A percentile compares a stretch with the other conserved stretches of the same genome.
These are phyloP conservation scores for Hyphopichia homilentoma DNA, from an alignment of 805 yeast genomes.

Conservation along the genomic window DNA sequence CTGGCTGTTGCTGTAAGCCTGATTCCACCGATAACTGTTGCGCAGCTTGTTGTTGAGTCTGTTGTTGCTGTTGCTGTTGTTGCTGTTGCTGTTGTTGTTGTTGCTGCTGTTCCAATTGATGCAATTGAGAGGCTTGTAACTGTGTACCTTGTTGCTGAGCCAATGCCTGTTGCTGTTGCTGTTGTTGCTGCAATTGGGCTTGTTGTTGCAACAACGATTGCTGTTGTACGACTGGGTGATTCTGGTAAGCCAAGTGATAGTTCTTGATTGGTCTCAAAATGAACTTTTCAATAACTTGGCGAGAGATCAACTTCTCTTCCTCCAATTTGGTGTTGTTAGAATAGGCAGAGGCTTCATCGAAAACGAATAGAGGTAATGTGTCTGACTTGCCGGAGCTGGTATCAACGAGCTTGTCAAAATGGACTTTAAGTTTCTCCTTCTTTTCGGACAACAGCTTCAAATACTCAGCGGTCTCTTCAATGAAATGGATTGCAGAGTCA, in stretches of 20 bases:
- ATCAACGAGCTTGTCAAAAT: constrained; percentile 22
- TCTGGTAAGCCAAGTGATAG: constrained; percentile 43
- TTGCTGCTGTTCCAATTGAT: constrained; percentile 32
- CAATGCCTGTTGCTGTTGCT: constrained; percentile 21
- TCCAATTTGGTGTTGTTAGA: constrained; percentile 30
- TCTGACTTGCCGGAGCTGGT: constrained; percentile 7
- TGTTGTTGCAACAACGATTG: constrained; percentile 27
- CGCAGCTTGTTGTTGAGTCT: constrained; percentile 8
- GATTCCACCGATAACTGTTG: constrained; percentile 10
- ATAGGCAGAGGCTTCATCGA: constrained; percentile 28
- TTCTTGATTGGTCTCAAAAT: constrained; percentile 40
- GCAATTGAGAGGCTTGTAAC: constrained; percentile 19
- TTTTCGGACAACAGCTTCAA: constrained; percentile 35
- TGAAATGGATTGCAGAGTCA: constrained; percentile 41
- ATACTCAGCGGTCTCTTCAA: constrained; percentile 44
- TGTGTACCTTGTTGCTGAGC: constrained; percentile 13
- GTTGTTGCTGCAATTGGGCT: constrained; percentile 26
- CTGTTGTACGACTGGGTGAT: constrained; percentile 38
- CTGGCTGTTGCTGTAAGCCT: constrained; percentile 12
- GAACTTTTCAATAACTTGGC: constrained; percentile 38
- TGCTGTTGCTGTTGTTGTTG: constrained; percentile 10
- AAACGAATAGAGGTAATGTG: constrained; percentile 48
- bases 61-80: constrained; percentile 20
- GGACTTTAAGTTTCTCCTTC: constrained; percentile 37
- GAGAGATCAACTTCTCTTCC: constrained; percentile 33